Base-by-base conservation (phyloP, 2,329 filamentous ascomycete genomes). In the Claviceps monticola region DNA sequence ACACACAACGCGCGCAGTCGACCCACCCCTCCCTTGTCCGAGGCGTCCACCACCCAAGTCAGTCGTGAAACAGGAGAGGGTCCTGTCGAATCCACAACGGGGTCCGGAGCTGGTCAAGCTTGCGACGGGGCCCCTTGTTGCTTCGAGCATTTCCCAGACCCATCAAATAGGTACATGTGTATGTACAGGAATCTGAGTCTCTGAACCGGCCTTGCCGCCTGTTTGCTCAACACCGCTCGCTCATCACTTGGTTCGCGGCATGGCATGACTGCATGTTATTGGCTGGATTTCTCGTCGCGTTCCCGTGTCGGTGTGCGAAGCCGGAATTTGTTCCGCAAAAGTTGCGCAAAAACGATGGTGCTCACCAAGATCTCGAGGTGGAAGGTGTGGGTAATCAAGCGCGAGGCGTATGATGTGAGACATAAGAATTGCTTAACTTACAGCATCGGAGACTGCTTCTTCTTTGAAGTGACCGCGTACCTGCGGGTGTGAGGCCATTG, bases 1-100 rank as follows among this genome's bases (percentile, higher is more conserved):
- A 44, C 42, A 44, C 13, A 41, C 19, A 38, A 42, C 29, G 9
- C 14, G 39, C 44, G 34, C 38, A 39, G 50, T 48, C 42, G 46
- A 34, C 29, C 51, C 53, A 54, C 51, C 47, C 53, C 50, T 47
- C 38, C 48, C 52, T 29, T 50, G 45, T 44, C 48, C 53, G 49
- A 51, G 51, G 51, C 52, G 49, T 47, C 49, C 54, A 57, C 49
- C 54, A 57, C 51, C 55, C 51, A 55, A 49, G 56, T 53, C 53
- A 44, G 44, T 56, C 52, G 56, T 58, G 55, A 58, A 58, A 58
- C 56, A 58, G 55, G 54, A 56, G 55, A 38, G 38, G 26, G 50
- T 52, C 54, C 55, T 53, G 54, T 52, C 42, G 54, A 55, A 49
- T 52, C 56, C 55, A 57, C 53, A 36, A 39, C 46, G 41, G 53